phyloP scores from a whole-genome alignment of 2,329 filamentous ascomycete genomes.

The Coniochaeta hoffmannii region DNA sequence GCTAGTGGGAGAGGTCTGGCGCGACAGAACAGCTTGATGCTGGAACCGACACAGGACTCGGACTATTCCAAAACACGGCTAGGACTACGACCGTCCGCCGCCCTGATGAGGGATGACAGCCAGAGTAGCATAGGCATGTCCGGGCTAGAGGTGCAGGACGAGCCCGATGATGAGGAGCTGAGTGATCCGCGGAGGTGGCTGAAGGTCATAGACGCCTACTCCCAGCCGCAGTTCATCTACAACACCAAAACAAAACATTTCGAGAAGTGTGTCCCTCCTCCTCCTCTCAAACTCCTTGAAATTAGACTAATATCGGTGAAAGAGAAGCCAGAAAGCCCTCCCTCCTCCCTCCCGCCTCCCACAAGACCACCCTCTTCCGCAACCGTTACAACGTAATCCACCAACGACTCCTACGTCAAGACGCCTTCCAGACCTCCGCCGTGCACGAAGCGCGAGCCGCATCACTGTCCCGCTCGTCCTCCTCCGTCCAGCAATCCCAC shows the following conservation, averaged over 20 bases:
- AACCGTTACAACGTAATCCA: slow-evolving; percentile 90
- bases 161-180: slow-evolving; percentile 47
- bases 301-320: slow-evolving; percentile 12
- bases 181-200: slow-evolving; percentile 76
- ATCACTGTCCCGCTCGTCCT: slow-evolving; percentile 38
- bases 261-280: slow-evolving; percentile 49
- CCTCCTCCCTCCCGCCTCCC: slow-evolving; percentile 66
- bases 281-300: not conserved
- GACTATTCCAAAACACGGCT: slow-evolving; percentile 48
- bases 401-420: slow-evolving; percentile 85
- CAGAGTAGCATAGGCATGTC: slow-evolving; percentile 59
- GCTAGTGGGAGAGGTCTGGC: slow-evolving; percentile 44
- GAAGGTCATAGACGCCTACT: slow-evolving; percentile 74
- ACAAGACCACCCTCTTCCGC: slow-evolving; percentile 80
- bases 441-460: slow-evolving; percentile 55
- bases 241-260: slow-evolving; percentile 84
- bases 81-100: slow-evolving; percentile 40
- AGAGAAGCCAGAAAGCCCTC: slow-evolving; percentile 59
- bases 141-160: slow-evolving; percentile 45
- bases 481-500: slow-evolving; percentile 62
- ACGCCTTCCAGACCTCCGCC: slow-evolving; percentile 80
- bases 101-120: slow-evolving; percentile 50
- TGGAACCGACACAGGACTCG: slow-evolving; percentile 45
- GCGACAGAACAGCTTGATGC: slow-evolving; percentile 57
- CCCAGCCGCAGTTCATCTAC: slow-evolving; percentile 74